A percentile compares a stretch with the other conserved stretches of the same genome.
Evolutionary conservation across 1,284 basidiomycete species (phyloP).

Genomic region (Irpex sp.): DNA sequence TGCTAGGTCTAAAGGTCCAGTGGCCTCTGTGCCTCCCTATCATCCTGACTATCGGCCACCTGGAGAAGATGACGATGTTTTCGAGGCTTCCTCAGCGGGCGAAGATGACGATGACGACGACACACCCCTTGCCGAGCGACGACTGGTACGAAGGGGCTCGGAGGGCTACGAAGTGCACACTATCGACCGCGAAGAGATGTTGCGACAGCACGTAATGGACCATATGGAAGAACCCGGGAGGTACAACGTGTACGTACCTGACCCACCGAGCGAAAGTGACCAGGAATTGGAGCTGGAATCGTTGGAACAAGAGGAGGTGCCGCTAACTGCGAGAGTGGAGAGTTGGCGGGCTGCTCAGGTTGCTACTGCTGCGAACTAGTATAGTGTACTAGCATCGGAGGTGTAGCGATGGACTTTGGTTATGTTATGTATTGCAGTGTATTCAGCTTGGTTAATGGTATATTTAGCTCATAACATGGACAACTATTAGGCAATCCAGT

Average conservation of each 20-base stretch:
- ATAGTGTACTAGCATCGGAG: neutral
- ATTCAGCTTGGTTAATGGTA: too few species aligned
- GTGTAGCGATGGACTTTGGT: too few species aligned
- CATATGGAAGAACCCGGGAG: slow-evolving; percentile 47
- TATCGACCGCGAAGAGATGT: slow-evolving; percentile 53
- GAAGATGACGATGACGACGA: slow-evolving; percentile 17
- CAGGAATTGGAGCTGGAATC: slow-evolving; percentile 23
- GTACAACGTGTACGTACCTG: slow-evolving; percentile 59
- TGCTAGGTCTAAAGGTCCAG: slow-evolving; percentile 19
- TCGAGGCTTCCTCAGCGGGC: slow-evolving; percentile 31
- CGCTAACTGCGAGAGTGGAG: slow-evolving; percentile 22
- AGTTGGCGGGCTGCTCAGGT: slow-evolving; percentile 10
- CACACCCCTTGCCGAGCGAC: neutral
- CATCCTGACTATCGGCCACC: slow-evolving; percentile 60
- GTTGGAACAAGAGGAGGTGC: slow-evolving; percentile 17
- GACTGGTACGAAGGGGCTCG: slow-evolving; percentile 57
- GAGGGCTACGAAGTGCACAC: slow-evolving; percentile 73
- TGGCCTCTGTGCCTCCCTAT: slow-evolving; percentile 60
- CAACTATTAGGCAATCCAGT: neutral
- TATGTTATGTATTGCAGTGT: too few species aligned
- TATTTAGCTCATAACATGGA: neutral
- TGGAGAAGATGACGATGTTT: slow-evolving; percentile 17
- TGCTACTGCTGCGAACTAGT: neutral
- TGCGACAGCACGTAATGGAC: slow-evolving; percentile 49
- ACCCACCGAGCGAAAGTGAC: slow-evolving; percentile 29